phyloP scores from a whole-genome alignment of 2,329 filamentous ascomycete genomes.

The Parasarocladium wereldwijsianum region DNA sequence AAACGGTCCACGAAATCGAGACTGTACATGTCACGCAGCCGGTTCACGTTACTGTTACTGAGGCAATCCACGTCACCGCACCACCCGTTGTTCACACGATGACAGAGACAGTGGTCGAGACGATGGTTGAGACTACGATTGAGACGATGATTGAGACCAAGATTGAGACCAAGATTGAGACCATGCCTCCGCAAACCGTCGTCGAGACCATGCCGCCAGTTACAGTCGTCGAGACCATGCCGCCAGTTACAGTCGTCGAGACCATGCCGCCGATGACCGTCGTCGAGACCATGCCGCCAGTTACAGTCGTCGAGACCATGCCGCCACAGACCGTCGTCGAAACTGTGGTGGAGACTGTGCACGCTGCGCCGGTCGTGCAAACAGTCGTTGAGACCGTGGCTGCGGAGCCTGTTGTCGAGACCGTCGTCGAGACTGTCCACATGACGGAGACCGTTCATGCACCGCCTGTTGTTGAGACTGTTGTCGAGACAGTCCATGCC shows the following conservation, averaged over 20 bases:
- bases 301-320: neutral
- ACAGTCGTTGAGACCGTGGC: too few relatives aligned
- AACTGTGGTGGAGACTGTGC: constrained; percentile 2
- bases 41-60: constrained; percentile 3
- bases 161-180: constrained; percentile 1
- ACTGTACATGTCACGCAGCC: neutral
- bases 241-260: too few relatives aligned
- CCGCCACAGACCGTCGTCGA: constrained; percentile 1
- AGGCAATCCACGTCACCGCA: constrained; percentile 7
- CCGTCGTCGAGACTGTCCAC: constrained; percentile 1
- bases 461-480: neutral
- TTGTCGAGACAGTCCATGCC: neutral
- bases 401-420: neutral
- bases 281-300: too few relatives aligned
- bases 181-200: neutral
- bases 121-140: constrained; percentile 7
- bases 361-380: neutral
- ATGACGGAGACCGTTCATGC: neutral
- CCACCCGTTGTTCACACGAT: constrained; percentile 7
- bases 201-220: constrained; percentile 1
- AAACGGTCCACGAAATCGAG: neutral
- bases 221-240: too few relatives aligned
- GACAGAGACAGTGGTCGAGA: constrained; percentile 4
- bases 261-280: too few relatives aligned
- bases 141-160: constrained; percentile 10